Conservation (phyloP, 495 filamentous ascomycete genomes). For the Ramalina peruviana region DNA sequence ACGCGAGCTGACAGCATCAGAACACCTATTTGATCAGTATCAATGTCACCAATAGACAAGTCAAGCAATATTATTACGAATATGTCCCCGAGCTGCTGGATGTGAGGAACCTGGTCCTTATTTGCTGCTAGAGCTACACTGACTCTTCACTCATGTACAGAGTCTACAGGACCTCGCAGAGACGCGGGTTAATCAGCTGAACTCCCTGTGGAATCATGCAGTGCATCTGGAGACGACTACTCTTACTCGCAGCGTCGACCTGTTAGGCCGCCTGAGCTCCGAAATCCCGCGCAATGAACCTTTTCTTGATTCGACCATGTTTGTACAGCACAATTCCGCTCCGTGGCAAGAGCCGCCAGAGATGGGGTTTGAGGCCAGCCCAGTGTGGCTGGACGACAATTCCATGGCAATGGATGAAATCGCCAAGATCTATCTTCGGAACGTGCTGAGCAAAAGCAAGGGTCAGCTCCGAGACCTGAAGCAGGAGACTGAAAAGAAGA, state of each 20-base stretch:
- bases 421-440: conserved; percentile 81
- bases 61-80: conserved; percentile 92
- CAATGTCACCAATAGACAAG: conserved; percentile 91
- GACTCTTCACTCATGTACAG: conserved; percentile 23
- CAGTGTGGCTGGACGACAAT: conserved; percentile 92
- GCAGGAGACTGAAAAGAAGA: conserved; percentile 69
- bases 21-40: conserved; percentile 93
- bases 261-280: conserved; percentile 51
- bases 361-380: conserved; percentile 83
- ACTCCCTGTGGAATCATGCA: conserved; percentile 70
- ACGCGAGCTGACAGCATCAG: conserved; percentile 25
- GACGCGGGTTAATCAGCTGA: conserved; percentile 67
- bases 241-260: conserved; percentile 54
- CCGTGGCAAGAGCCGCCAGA: conserved; percentile 69
- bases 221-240: conserved; percentile 62
- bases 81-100: conserved; percentile 90
- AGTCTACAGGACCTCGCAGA: conserved; percentile 82
- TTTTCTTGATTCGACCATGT: conserved; percentile 90
- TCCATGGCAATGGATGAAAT: conserved; percentile 67
- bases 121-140: neutral
- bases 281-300: conserved; percentile 87
- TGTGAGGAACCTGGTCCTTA: conserved; percentile 34
- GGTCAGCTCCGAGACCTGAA: conserved; percentile 61
- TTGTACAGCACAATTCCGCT: conserved; percentile 75
- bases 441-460: conserved; percentile 83